Conservation (phyloP, 176 grass and related monocot genomes). For the Cocos nucifera region DNA sequence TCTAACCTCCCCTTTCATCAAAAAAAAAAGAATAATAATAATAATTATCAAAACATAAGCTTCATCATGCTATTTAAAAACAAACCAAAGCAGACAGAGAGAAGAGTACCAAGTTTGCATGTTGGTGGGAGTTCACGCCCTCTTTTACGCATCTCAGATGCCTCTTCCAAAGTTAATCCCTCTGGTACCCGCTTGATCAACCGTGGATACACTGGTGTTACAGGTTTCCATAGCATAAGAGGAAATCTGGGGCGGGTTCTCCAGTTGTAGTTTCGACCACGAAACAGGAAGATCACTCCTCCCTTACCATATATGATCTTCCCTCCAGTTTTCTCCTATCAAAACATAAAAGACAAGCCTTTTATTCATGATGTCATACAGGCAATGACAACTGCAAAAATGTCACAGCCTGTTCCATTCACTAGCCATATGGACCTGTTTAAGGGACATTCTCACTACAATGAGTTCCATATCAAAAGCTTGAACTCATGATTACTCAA, state of each 20-base stretch:
- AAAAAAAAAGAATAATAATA: too few relatives aligned
- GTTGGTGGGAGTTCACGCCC: conserved; percentile 54
- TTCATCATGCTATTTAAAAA: too few relatives aligned
- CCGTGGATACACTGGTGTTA: conserved; percentile 69
- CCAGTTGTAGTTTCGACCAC: conserved; percentile 88
- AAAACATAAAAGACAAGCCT: conserved; percentile 11
- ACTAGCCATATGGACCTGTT: too few relatives aligned
- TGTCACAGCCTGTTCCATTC: not conserved
- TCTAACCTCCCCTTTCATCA: too few relatives aligned
- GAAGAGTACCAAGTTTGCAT: conserved; percentile 63
- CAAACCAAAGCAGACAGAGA: not conserved
- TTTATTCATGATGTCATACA: not conserved
- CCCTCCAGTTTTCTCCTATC: conserved; percentile 82
- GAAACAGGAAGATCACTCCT: conserved; percentile 80
- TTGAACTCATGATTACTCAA: too few relatives aligned
- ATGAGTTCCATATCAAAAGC: too few relatives aligned
- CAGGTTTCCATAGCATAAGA: conserved; percentile 91
- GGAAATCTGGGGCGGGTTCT: conserved; percentile 60
- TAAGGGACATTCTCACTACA: too few relatives aligned
- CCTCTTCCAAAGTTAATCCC: conserved; percentile 68
- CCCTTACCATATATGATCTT: conserved; percentile 72
- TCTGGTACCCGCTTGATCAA: conserved; percentile 64
- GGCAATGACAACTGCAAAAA: not conserved
- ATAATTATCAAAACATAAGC: not conserved
- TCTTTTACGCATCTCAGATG: conserved; percentile 41